These are phyloP conservation scores for Leishmania braziliensis DNA, from an alignment of 208 protist species.

Conservation along the genomic window DNA sequence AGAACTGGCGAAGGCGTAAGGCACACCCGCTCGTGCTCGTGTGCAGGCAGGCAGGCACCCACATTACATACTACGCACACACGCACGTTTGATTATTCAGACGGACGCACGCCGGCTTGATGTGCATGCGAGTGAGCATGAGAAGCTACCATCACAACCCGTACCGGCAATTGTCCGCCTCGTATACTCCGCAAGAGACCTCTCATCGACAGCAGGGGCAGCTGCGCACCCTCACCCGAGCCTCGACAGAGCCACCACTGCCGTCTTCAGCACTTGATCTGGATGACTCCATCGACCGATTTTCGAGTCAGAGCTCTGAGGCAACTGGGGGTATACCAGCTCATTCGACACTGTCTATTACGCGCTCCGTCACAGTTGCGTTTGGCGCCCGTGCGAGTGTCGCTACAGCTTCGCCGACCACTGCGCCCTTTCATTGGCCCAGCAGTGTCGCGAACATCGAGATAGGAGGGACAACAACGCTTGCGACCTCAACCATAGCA, in stretches of 20 bases:
- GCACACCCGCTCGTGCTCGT: too few relatives aligned
- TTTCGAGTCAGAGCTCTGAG: not conserved
- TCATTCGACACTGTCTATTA: not conserved
- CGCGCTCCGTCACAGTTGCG: not conserved
- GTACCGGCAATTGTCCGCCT: slow-evolving; percentile 27
- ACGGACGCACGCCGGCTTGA: not conserved
- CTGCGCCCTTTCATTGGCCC: too few relatives aligned
- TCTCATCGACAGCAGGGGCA: not conserved
- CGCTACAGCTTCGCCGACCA: not conserved
- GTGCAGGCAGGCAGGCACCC: too few relatives aligned
- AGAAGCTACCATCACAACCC: slow-evolving; percentile 36
- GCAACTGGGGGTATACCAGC: not conserved
- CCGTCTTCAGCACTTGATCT: not conserved
- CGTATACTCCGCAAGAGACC: slow-evolving; percentile 6
- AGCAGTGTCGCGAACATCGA: not conserved
- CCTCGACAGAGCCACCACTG: not conserved
- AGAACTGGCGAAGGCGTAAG: not conserved
- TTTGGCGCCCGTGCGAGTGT: not conserved
- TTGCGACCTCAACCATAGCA: not conserved
- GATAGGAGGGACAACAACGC: not conserved
- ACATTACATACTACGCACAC: not conserved
- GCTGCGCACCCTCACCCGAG: not conserved
- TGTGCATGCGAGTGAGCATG: slow-evolving; percentile 13
- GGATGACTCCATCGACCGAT: not conserved
- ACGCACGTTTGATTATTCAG: not conserved